Percentiles rank a stretch among this genome's conserved stretches.
These are phyloP conservation scores for Cladobotryum protrusum DNA, from an alignment of 2,329 filamentous ascomycete species.

Conservation along the genomic window DNA sequence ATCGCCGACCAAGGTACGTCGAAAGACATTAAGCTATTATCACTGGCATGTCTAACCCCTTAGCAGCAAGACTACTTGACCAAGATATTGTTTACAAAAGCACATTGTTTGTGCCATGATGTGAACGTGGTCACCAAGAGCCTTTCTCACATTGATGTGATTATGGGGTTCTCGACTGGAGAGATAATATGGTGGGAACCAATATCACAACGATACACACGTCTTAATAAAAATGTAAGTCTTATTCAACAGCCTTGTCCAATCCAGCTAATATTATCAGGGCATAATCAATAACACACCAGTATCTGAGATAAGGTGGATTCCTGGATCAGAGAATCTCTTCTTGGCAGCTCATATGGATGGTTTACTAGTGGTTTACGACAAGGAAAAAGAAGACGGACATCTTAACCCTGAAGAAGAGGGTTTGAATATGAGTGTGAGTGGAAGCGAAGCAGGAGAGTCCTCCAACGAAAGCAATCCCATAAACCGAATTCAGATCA, in stretches of 20 bases:
- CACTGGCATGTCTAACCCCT: slow-evolving; percentile 18
- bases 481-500: slow-evolving; percentile 57
- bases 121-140: slow-evolving; percentile 80
- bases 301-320: slow-evolving; percentile 83
- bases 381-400: slow-evolving; percentile 93
- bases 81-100: slow-evolving; percentile 95
- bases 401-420: slow-evolving; percentile 68
- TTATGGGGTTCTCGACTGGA: slow-evolving; percentile 93
- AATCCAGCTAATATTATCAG: slow-evolving; percentile 30
- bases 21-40: neutral
- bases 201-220: slow-evolving; percentile 89
- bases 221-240: slow-evolving; percentile 87
- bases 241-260: neutral
- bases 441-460: slow-evolving; percentile 44
- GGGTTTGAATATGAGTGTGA: slow-evolving; percentile 62
- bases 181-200: slow-evolving; percentile 99
- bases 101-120: slow-evolving; percentile 91
- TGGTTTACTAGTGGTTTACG: slow-evolving; percentile 85
- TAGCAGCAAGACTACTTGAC: slow-evolving; percentile 76
- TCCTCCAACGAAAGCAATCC: slow-evolving; percentile 26
- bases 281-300: slow-evolving; percentile 82
- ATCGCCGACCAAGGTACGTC: slow-evolving; percentile 57
- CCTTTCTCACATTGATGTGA: slow-evolving; percentile 73
- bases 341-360: slow-evolving; percentile 92
- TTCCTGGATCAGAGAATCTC: slow-evolving; percentile 87